Base-by-base conservation (phyloP, 2,329 filamentous ascomycete genomes). In the Podosphaera xanthii region DNA sequence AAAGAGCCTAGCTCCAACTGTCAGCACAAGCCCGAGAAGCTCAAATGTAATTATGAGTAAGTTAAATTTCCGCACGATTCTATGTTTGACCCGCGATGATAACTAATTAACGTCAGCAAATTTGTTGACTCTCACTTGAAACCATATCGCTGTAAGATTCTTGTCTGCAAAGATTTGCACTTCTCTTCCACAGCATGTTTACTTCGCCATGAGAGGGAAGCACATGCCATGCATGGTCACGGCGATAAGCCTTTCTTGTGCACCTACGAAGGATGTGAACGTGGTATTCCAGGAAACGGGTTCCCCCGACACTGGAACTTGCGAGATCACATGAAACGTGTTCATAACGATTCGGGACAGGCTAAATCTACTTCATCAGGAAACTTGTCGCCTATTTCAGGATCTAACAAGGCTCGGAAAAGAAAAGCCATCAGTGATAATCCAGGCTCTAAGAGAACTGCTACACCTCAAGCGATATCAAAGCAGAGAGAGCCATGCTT, bases 41-140 rank as follows among this genome's bases (percentile, higher is more conserved):
- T 97, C 66, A 96, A 96, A 80, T 96, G 91, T 82, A 94, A 95
- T 74, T 97, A 96, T 70, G 90, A 96, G 90, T 94, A 84, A 80
- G 87, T 59, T 44, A 33, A n/a, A 53, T 55, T 61, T 22, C 40
- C 46, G 6, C 12, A 12, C 33, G 30, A 50, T 58, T 44, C 34
- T 35, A 35, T 31, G 2, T 8, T 2, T 50, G 22, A 44, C 30
- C 57, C 59, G 36, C 42, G 30, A 59, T 33, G 33, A 44, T 52
- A 62, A 46, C 55, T 61, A 57, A 54, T 36, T 49, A 48, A 58
- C 55, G 30, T 56, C 70, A 95, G 90, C 79, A 97, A 97, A 78
- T 95, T 92, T 67, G 83, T 97, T 65, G 91, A 97, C 73, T 96
- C 91, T 35, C 91, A 97, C 74, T 73, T 96, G 69, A 95, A 94